Evolutionary conservation across 2,329 filamentous ascomycete species (phyloP).

Genomic region (Paraconiothyrium sp.): DNA sequence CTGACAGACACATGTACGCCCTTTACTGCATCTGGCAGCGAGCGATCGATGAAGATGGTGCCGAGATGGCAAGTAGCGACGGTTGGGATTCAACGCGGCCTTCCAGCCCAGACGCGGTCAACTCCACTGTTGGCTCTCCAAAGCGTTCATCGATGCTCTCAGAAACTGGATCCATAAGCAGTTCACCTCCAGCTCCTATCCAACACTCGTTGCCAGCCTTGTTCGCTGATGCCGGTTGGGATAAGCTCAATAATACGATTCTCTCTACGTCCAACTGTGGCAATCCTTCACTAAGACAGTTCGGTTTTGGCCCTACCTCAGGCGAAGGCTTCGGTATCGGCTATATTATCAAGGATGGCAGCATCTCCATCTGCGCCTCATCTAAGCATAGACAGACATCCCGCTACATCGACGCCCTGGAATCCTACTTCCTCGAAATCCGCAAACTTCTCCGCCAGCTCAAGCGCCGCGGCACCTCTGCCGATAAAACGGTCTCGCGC

Average conservation of each 20-base stretch:
- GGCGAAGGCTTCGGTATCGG: constrained; percentile 96
- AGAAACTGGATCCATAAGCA: constrained; percentile 57
- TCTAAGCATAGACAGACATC: constrained; percentile 94
- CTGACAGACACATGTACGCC: constrained; percentile 92
- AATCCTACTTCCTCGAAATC: constrained; percentile 91
- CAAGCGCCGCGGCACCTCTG: constrained; percentile 63
- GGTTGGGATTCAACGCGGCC: constrained; percentile 57
- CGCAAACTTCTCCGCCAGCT: constrained; percentile 81
- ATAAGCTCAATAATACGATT: constrained; percentile 93
- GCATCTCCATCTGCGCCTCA: constrained; percentile 88
- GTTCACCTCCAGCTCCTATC: constrained; percentile 61
- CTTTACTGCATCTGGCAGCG: constrained; percentile 96
- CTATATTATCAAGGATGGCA: constrained; percentile 97
- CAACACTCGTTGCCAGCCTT: constrained; percentile 73
- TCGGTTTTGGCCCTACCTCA: constrained; percentile 94
- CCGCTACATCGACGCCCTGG: constrained; percentile 87
- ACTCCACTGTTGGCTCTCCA: constrained; percentile 63
- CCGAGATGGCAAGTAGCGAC: constrained; percentile 64
- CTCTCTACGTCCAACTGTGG: constrained; percentile 98
- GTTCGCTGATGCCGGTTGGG: constrained; percentile 91
- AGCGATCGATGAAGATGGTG: constrained; percentile 76
- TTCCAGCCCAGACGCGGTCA: constrained; percentile 63
- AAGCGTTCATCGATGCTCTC: constrained; percentile 62
- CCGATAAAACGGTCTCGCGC: constrained; percentile 63
- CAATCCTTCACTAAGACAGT: constrained; percentile 92